Evolutionary conservation across 2,329 filamentous ascomycete species (phyloP), one percentile per base, ranked within the genome.

Genomic region (Dothistroma septosporum): DNA sequence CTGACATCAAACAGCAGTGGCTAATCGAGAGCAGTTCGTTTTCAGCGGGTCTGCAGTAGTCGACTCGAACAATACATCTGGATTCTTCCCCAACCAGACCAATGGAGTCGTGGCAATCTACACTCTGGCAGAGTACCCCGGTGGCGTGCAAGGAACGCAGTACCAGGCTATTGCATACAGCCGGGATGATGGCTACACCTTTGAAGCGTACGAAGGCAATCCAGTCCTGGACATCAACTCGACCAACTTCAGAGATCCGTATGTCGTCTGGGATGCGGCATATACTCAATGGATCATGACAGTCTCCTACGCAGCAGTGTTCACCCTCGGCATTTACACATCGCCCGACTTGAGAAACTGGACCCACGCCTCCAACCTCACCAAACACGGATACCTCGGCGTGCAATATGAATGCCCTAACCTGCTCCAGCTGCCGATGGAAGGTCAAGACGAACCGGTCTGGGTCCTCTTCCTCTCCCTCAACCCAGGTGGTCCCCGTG

Each of bases 361-460:
- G 86, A 82, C 77, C 37, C 77, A 79, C 46, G 79, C 78, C 11
- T 83, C 82, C 59, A 87, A 87, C 70, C 86, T 87, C 68, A 79
- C 81, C 2, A 74, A 79, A 60, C 72, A 79, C 50, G 82, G 80
- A 16, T 74, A 84, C 1, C 76, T 82, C 2, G 85, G 81, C 5
- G 66, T 80, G 0, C 83, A 86, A 66, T 87, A 85, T 67, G 86
- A 88, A 70, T 87, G 85, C 55, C 85, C 86, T 0, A 87, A 87
- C 64, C 71, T 88, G 41, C 78, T 87, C 1, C 75, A 78, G 33
- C 80, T 88, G 58, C 83, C 82, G 0, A 76, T 85, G 44, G 67
- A 74, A 4, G 76, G 69, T 64, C 76, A 61, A 3, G 76, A 79
- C 49, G 73, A 78, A 21, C 73, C 72, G 21, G 73, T 73, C 47